Evolutionary conservation across 306 rosid genomes (phyloP).

Genomic region (Castanea mollissima): DNA sequence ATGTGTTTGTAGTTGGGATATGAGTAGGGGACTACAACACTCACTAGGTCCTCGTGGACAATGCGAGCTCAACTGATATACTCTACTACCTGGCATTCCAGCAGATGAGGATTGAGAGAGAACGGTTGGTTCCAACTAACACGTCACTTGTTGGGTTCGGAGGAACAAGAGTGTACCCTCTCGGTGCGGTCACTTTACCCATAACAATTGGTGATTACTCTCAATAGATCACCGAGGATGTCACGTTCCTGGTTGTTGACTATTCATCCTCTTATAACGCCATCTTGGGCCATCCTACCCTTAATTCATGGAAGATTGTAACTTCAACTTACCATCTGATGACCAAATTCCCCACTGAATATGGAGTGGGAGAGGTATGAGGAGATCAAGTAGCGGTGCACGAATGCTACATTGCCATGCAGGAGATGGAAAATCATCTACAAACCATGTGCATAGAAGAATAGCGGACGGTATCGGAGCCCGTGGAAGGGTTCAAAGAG

Average conservation of each 20-base stretch:
- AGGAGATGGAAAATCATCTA: too few species aligned
- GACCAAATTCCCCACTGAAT: rapidly evolving
- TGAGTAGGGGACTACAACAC: too few species aligned
- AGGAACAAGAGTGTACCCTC: too few species aligned
- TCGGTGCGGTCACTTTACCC: rapidly evolving
- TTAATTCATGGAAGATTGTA: rapidly evolving
- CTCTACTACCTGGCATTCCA: too few species aligned
- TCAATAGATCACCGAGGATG: too few species aligned
- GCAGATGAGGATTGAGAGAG: too few species aligned
- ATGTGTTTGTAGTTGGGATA: too few species aligned
- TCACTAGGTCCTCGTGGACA: too few species aligned
- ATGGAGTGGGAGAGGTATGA: rapidly evolving
- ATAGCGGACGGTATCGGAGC: rapidly evolving
- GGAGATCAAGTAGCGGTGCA: rapidly evolving
- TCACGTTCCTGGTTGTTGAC: too few species aligned
- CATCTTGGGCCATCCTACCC: rapidly evolving
- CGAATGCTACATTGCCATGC: rapidly evolving
- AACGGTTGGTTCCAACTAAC: rapidly evolving
- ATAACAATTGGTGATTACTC: rapidly evolving
- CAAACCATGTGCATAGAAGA: too few species aligned
- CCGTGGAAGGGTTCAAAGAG: rapidly evolving
- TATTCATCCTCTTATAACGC: rapidly evolving
- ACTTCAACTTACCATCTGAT: too few species aligned
- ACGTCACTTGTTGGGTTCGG: rapidly evolving
- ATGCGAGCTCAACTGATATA: too few species aligned